Base-by-base conservation (phyloP, 495 filamentous ascomycete species). In the Oidiodendron maius region DNA sequence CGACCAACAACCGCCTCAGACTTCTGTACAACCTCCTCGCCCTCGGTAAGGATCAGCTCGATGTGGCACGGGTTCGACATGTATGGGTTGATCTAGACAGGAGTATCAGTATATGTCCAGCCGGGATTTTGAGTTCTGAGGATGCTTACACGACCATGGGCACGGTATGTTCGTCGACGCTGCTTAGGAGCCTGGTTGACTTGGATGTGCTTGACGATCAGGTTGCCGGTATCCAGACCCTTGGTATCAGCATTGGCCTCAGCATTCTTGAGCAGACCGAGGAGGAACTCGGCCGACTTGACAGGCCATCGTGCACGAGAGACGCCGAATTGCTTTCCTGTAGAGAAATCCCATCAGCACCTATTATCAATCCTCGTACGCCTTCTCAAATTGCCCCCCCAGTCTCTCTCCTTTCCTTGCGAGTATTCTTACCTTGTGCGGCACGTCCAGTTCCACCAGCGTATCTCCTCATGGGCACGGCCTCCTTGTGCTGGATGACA, bases 21-120 rank as follows among this genome's bases (percentile, higher is more conserved):
- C 79, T 96, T 96, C 72, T 89, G 79, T 53, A 95, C 84, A 54
- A 85, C 77, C 78, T 99, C 93, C 63, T 89, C 82, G 47, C 78
- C 87, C 78, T 99, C 94, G 63, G 94, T 95, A 58, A 99, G 82
- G 83, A 99, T 97, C 51, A 97, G 75, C 77, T 99, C 93, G 73
- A 99, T 93, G 80, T 99, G 93, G 84, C 90, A 99, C 53, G 93
- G 93, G 80, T 96, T 94, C 48, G 89, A 95, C 94, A 97, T 96
- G 81, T 96, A 96, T 47, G 90, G 91, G 80, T 96, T 96, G 77
- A 97, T 97, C 90, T 96, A 64, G 3, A 43, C 22, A 40, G 35
- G 15, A 40, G 18, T 24, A 20, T 35, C 8, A 37, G 12, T 13
- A 37, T 25, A 24, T 10, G 3, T 22, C 15, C 34, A 40, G 37